A percentile compares a stretch with the other conserved stretches of the same genome.
Evolutionary conservation across 805 yeast species (phyloP).

Genomic region (Blastobotrys chiropterorum): DNA sequence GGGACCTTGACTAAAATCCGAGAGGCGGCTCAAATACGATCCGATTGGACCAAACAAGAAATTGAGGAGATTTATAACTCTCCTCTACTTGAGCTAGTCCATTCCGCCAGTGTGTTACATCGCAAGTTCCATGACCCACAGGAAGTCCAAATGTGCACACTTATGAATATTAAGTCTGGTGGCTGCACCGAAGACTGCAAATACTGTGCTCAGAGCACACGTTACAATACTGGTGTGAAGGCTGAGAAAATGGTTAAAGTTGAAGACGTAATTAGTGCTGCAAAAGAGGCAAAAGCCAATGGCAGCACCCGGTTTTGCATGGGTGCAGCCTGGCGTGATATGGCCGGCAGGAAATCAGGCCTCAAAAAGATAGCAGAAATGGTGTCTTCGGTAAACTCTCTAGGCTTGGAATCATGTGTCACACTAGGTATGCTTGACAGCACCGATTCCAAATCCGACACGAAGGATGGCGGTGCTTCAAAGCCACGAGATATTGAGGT

Average conservation of each 20-base stretch:
- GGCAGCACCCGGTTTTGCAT: slow-evolving; percentile 76
- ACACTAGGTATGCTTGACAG: slow-evolving; percentile 71
- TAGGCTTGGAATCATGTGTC: slow-evolving; percentile 73
- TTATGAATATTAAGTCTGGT: slow-evolving; percentile 69
- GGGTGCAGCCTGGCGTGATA: slow-evolving; percentile 88
- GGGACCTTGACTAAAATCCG: too few relatives aligned
- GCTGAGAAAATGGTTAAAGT: slow-evolving; percentile 58
- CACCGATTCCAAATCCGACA: too few relatives aligned
- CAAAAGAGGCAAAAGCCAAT: slow-evolving; percentile 56
- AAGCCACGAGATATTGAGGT: slow-evolving; percentile 57
- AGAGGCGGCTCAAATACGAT: too few relatives aligned
- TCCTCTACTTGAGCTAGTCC: slow-evolving; percentile 58
- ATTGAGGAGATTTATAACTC: slow-evolving; percentile 55
- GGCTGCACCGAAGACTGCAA: slow-evolving; percentile 81
- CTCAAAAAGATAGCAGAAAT: slow-evolving; percentile 55
- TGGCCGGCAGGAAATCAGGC: slow-evolving; percentile 69
- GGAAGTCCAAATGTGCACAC: slow-evolving; percentile 69
- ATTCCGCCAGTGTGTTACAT: slow-evolving; percentile 59
- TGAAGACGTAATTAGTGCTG: slow-evolving; percentile 59
- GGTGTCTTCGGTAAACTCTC: slow-evolving; percentile 56
- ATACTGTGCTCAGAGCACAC: slow-evolving; percentile 70
- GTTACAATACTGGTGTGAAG: slow-evolving; percentile 63
- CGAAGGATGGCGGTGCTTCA: too few relatives aligned
- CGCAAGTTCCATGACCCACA: slow-evolving; percentile 59
- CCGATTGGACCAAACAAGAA: slow-evolving; percentile 55